Percentiles rank a stretch among this genome's conserved stretches.
These are phyloP conservation scores for Aspergillus heteromorphus DNA, from an alignment of 495 filamentous ascomycete genomes.

Conservation along the genomic window DNA sequence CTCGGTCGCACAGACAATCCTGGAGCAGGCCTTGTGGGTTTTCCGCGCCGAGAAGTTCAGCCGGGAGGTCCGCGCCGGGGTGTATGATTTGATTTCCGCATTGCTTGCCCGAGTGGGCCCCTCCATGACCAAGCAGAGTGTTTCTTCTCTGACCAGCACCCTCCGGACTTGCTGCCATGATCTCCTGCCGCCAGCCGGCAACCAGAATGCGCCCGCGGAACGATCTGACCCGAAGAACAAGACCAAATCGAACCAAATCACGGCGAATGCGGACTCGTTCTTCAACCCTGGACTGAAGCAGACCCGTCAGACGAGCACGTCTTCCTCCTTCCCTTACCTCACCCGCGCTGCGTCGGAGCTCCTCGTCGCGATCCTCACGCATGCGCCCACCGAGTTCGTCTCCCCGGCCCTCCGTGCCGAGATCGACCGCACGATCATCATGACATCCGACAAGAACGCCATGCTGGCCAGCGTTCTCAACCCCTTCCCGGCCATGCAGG, in stretches of 20 bases:
- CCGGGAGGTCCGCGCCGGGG: conserved; percentile 51
- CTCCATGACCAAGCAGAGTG: conserved; percentile 55
- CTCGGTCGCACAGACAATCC: conserved; percentile 49
- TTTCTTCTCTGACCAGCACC: conserved; percentile 51
- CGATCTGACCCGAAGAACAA: conserved; percentile 26
- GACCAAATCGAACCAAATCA: conserved; percentile 29
- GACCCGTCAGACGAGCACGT: conserved; percentile 13
- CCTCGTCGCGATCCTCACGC: conserved; percentile 55
- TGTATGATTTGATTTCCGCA: conserved; percentile 52
- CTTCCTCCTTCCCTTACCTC: conserved; percentile 24
- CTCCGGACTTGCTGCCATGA: conserved; percentile 61
- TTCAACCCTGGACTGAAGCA: conserved; percentile 36
- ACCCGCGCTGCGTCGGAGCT: conserved; percentile 50
- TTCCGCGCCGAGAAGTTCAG: conserved; percentile 56
- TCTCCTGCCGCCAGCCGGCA: conserved; percentile 44
- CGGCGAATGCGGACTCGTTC: conserved; percentile 53
- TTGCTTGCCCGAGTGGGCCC: conserved; percentile 59
- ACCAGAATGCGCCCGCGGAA: conserved; percentile 23
- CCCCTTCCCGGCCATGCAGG: conserved; percentile 55
- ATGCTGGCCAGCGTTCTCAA: conserved; percentile 78
- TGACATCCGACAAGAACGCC: conserved; percentile 57
- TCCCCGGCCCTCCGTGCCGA: conserved; percentile 58
- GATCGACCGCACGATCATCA: conserved; percentile 73
- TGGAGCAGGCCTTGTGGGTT: conserved; percentile 66
- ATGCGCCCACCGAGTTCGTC: conserved; percentile 56